These are phyloP conservation scores for Tephrocybe sp. DNA, from an alignment of 768 basidiomycete species.

Conservation along the genomic window DNA sequence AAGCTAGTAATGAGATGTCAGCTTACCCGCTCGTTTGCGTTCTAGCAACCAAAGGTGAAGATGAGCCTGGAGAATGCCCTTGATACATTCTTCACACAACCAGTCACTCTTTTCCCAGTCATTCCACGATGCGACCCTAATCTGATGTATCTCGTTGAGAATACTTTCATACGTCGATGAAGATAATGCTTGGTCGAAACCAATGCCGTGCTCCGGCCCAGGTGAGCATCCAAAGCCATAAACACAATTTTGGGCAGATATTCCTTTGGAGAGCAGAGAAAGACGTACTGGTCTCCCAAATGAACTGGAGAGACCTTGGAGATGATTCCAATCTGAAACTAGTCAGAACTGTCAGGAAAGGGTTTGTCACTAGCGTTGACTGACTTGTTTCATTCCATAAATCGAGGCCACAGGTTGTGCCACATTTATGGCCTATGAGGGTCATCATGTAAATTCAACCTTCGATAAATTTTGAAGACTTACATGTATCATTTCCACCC, in stretches of 20 bases:
- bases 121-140: slow-evolving; percentile 12
- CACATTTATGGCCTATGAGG: slow-evolving; percentile 19
- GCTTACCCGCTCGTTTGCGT: slow-evolving; percentile 19
- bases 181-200: neutral
- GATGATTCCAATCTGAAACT: slow-evolving; percentile 16
- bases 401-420: slow-evolving; percentile 10
- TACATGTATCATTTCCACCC: slow-evolving; percentile 15
- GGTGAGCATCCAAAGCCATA: neutral
- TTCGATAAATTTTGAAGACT: neutral
- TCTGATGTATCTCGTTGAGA: slow-evolving; percentile 13
- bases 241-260: neutral
- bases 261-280: slow-evolving; percentile 8
- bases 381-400: slow-evolving; percentile 19
- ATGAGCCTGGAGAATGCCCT: slow-evolving; percentile 20
- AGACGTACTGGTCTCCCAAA: neutral
- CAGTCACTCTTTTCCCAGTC: slow-evolving; percentile 27
- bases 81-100: slow-evolving; percentile 28
- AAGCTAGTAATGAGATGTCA: neutral
- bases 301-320: slow-evolving; percentile 8
- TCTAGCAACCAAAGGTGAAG: slow-evolving; percentile 26
- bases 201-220: neutral
- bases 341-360: neutral
- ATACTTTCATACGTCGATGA: slow-evolving; percentile 5
- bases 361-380: neutral
- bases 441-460: neutral